A percentile compares a stretch with the other conserved stretches of the same genome.
These are phyloP conservation scores for Dichomitus squalens DNA, from an alignment of 1,284 basidiomycete species.

Conservation along the genomic window DNA sequence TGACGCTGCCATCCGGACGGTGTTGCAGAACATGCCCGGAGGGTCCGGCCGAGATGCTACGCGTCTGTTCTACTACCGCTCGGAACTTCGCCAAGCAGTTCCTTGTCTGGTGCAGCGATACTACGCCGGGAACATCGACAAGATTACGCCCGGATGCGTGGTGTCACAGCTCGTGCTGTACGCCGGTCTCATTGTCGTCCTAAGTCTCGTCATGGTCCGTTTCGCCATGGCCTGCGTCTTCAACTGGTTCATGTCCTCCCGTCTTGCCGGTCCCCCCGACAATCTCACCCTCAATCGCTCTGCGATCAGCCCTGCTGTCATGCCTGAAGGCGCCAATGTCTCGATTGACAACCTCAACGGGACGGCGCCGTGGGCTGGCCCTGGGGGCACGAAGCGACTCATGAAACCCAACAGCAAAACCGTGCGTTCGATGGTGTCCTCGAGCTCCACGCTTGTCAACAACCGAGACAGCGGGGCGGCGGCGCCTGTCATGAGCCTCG, in stretches of 20 bases:
- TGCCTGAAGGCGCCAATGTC: conserved; percentile 94
- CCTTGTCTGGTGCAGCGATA: conserved; percentile 86
- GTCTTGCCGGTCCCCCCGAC: conserved; percentile 75
- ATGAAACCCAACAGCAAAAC: conserved; percentile 43
- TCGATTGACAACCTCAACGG: conserved; percentile 87
- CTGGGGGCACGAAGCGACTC: conserved; percentile 52
- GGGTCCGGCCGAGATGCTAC: conserved; percentile 88
- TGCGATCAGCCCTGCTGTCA: conserved; percentile 89
- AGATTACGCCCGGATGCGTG: conserved; percentile 95
- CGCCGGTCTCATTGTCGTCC: conserved; percentile 88
- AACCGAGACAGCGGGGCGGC: conserved; percentile 43
- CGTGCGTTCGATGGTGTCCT: conserved; percentile 49
- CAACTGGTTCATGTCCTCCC: conserved; percentile 91
- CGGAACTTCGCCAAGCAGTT: conserved; percentile 68
- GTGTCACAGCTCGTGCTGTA: conserved; percentile 91
- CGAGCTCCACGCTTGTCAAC: conserved; percentile 53
- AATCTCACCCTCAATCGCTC: conserved; percentile 69
- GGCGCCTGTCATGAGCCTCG: conserved; percentile 74
- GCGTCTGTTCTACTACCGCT: conserved; percentile 75
- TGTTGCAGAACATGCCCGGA: conserved; percentile 54
- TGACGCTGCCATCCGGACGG: conserved; percentile 81
- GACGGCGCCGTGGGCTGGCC: conserved; percentile 90
- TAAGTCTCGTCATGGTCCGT: conserved; percentile 87
- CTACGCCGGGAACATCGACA: conserved; percentile 94
- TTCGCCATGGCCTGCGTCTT: conserved; percentile 97